Evolutionary conservation across 345 rosid genomes (phyloP).

Genomic region (Psidium guajava): DNA sequence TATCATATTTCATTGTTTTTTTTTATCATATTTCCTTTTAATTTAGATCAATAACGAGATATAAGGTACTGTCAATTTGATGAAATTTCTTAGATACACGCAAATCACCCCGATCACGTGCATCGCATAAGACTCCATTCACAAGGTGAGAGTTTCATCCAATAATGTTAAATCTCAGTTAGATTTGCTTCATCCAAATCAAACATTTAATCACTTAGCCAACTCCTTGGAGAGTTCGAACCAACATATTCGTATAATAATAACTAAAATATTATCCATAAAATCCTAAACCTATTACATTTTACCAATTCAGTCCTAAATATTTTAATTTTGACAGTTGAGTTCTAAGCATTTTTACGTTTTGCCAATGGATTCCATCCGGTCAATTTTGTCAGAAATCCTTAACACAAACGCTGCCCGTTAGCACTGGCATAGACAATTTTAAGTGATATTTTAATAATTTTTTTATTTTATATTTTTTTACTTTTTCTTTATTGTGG

Average conservation of each 20-base stretch:
- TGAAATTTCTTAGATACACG: not conserved
- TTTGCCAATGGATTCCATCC: no score
- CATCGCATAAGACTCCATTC: not conserved
- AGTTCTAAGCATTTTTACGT: no score
- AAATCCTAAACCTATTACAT: no score
- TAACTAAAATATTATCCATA: no score
- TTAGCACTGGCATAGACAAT: no score
- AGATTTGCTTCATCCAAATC: not conserved
- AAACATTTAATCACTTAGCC: not conserved
- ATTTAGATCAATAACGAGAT: not conserved
- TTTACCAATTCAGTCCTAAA: no score
- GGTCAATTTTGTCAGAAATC: no score
- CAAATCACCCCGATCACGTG: rapidly evolving
- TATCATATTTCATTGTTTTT: not conserved
- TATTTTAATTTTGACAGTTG: no score
- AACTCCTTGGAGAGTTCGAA: not conserved
- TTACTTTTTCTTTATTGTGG: no score
- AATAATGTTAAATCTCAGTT: not conserved
- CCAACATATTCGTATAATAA: not conserved
- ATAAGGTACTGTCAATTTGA: not conserved
- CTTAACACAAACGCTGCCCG: rapidly evolving
- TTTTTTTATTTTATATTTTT: no score
- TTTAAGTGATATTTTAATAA: no score
- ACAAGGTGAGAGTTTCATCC: not conserved
- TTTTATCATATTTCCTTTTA: not conserved